Evolutionary conservation across 352 stramenopile species (phyloP).

Genomic region (Globisporangium abappressorium): DNA sequence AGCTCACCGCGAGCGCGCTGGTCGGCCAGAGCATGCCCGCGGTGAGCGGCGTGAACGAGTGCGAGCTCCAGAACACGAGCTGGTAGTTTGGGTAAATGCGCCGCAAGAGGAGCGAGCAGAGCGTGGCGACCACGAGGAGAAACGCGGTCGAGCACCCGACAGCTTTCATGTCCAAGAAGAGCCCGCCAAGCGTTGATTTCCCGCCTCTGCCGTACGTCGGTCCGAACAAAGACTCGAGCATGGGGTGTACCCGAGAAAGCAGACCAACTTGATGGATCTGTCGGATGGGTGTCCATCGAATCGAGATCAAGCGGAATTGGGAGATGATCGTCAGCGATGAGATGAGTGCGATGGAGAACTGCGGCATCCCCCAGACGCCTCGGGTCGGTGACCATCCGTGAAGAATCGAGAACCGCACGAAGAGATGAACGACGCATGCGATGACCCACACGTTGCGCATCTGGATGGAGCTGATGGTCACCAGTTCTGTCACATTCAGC

Average conservation of each 20-base stretch:
- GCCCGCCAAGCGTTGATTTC: background rate
- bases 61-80: slow-evolving; percentile 13
- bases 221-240: slow-evolving; percentile 2
- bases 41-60: slow-evolving; percentile 1
- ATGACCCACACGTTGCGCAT: slow-evolving; percentile 23
- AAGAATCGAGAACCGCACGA: slow-evolving; percentile 1
- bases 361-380: slow-evolving; percentile 20
- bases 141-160: background rate
- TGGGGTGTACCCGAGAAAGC: background rate
- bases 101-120: background rate
- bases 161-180: slow-evolving; percentile 14
- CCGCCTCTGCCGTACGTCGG: background rate
- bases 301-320: slow-evolving; percentile 11
- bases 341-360: slow-evolving; percentile 26
- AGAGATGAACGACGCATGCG: too few relatives aligned
- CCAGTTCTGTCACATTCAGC: slow-evolving; percentile 19
- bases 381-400: too few relatives aligned
- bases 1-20: slow-evolving; percentile 7
- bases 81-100: background rate
- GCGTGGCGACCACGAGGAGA: background rate
- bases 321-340: slow-evolving; percentile 17
- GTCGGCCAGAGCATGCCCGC: background rate
- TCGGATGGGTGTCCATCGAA: slow-evolving; percentile 6
- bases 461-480: slow-evolving; percentile 11
- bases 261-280: background rate